phyloP scores from a whole-genome alignment of 805 yeast species.

The Ogataea pignaliae region DNA sequence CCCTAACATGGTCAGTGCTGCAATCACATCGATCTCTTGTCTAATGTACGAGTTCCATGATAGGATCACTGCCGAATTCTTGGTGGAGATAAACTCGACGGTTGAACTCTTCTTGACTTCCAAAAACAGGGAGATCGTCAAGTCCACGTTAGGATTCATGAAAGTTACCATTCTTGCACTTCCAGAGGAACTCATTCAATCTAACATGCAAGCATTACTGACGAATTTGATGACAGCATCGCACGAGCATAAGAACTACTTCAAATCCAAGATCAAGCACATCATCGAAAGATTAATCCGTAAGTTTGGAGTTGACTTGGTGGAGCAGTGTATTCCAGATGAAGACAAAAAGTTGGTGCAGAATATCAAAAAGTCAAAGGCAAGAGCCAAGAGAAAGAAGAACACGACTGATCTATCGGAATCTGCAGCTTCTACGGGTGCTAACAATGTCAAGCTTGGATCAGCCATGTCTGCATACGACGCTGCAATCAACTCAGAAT shows the following conservation, averaged over 20 bases:
- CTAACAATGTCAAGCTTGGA: slow-evolving; percentile 17
- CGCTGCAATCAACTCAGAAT: slow-evolving; percentile 79
- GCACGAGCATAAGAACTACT: slow-evolving; percentile 93
- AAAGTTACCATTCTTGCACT: slow-evolving; percentile 82
- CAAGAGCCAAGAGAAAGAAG: slow-evolving; percentile 76
- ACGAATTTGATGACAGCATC: slow-evolving; percentile 84
- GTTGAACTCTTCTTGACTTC: slow-evolving; percentile 88
- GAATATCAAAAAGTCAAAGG: slow-evolving; percentile 81
- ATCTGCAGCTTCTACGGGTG: slow-evolving; percentile 5
- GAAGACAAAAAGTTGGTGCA: slow-evolving; percentile 78
- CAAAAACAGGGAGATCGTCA: slow-evolving; percentile 88
- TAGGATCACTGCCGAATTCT: slow-evolving; percentile 51
- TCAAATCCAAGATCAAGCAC: slow-evolving; percentile 89
- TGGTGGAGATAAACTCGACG: slow-evolving; percentile 76
- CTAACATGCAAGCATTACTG: slow-evolving; percentile 62
- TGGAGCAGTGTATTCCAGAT: slow-evolving; percentile 83
- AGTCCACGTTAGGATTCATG: slow-evolving; percentile 89
- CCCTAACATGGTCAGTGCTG: slow-evolving; percentile 96
- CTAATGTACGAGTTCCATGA: slow-evolving; percentile 81
- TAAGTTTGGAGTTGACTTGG: slow-evolving; percentile 83
- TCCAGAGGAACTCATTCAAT: slow-evolving; percentile 70
- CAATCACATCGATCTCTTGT: slow-evolving; percentile 85
- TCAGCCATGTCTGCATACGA: slow-evolving; percentile 77
- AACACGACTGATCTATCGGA: slow-evolving; percentile 29
- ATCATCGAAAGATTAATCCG: slow-evolving; percentile 87